Evolutionary conservation across 2,329 filamentous ascomycete genomes (phyloP), one percentile per base, ranked within the genome.

Genomic region (Aspergillus eucalypticola): DNA sequence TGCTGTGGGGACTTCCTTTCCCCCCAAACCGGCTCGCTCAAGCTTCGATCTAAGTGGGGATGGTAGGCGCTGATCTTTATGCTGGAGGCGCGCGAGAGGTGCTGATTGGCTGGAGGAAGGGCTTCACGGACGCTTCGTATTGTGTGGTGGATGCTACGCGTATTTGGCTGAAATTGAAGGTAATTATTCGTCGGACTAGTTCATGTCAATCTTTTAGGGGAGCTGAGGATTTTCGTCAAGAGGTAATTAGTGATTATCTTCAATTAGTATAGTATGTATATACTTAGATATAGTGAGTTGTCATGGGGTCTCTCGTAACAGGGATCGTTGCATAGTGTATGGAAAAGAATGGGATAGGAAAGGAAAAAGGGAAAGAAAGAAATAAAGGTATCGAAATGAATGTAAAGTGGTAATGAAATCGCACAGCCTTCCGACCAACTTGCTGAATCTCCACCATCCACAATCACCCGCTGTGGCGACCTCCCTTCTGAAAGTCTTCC

Each of bases 401-500:
- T 46, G 25, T 39, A 52, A 38, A 32, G 46, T 25, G 27, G 25
- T 50, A 50, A 50, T 29, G 46, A 42, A 50, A 19, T 50, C n/a
- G n/a, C 46, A 21, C 46, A 29, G 23, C 46, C 46, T 32, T 27
- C 25, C n/a, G 15, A 7, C 15, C 15, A 3, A 23, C 2, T 6
- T 25, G 42, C 21, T 27, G 44, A 21, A 17, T 29, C 39, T 55
- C 56, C 41, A 25, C 42, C 39, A 15, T 11, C 21, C 15, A 35
- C 41, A 56, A 56, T 61, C 52, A 61, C 21, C 52, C 42, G 51
- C 60, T 59, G 23, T 32, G 39, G 39, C 53, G 53, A 23, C 27
- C 35, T 27, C 23, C 19, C 25, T 55, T 55, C 27, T 55, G 63
- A n/a, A 61, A 64, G 4, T 65, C 59, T n/a, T 61, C 59, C 13